These are phyloP conservation scores for Ascochyta fabae DNA, from an alignment of 2,329 filamentous ascomycete genomes.

Conservation along the genomic window DNA sequence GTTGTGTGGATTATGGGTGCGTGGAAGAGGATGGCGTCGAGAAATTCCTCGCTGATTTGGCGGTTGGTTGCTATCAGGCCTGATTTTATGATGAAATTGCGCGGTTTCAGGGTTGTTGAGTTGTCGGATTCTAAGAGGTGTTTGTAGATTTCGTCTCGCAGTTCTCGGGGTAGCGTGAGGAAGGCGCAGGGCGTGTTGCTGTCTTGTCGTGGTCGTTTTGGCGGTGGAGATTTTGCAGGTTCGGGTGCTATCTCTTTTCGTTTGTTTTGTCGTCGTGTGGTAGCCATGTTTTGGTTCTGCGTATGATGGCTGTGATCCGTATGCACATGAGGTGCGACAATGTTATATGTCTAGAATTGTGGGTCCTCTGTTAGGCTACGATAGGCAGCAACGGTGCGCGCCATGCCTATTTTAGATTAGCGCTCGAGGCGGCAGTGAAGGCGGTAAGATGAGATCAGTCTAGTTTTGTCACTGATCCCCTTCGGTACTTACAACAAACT, in stretches of 20 bases:
- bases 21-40: conserved; percentile 22
- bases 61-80: conserved; percentile 19
- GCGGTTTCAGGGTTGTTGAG: conserved; percentile 8
- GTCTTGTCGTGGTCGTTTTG: background rate
- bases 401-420: background rate
- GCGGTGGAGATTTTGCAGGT: background rate
- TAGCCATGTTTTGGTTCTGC: background rate
- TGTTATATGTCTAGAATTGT: background rate
- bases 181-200: conserved; percentile 3
- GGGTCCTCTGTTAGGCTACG: background rate
- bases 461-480: no score
- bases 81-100: conserved; percentile 18
- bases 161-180: conserved; percentile 24
- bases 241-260: background rate
- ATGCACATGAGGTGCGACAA: background rate
- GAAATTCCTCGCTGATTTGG: conserved; percentile 21
- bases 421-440: background rate
- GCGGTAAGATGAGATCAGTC: background rate
- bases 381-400: background rate
- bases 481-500: no score
- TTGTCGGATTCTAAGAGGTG: conserved; percentile 12
- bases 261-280: background rate
- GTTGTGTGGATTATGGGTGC: conserved; percentile 20
- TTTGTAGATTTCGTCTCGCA: conserved; percentile 28
- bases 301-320: background rate